Evolutionary conservation across 257 asterid genomes (phyloP), one percentile per base, ranked within the genome.

Genomic region (Fraxinus excelsior): DNA sequence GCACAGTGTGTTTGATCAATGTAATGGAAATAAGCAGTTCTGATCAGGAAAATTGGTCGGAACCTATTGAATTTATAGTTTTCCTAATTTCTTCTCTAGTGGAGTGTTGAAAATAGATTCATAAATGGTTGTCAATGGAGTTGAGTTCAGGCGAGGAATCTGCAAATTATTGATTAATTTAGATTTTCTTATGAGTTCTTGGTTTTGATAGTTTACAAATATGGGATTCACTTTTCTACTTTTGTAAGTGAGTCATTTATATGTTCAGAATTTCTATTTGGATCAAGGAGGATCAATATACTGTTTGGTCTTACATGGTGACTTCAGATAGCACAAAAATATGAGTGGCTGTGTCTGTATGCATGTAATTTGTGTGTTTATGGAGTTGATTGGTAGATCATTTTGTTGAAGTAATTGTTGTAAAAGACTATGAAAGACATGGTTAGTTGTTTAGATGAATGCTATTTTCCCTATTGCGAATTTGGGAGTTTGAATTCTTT

Each of bases 1-100:
- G 9, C 46, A 40, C 32, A 28, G 14, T 46, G 66, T 66, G 42
- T 68, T 42, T 34, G 21, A 56, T 80, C 34, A 73, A 79, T 79
- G 60, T 26, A 53, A 67, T 67, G 76, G 84, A 76, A 56, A 76
- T 66, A 69, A 58, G 74, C 26, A 13, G 80, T 53, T 74, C 56
- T 62, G 34, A 10, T 53, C n/a, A 18, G 28, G 64, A 49, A 18
- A 1, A 5, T 19, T 62, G 32, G 66, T 7, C 1, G 1, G 2
- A 23, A 26, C 68, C 34, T 23, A 11, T 25, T 7, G 68, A 11
- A 29, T 62, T 62, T 62, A 62, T 62, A 0, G 31, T 3, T 25
- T 62, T 60, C n/a, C 32, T 25, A 13, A 60, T 21, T 21, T 25
- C 16, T 21, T 23, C 32, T 53, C 64, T 18, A 53, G 64, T 9